Conservation (phyloP, 768 basidiomycete genomes). For the Xanthoconium stramineum region DNA sequence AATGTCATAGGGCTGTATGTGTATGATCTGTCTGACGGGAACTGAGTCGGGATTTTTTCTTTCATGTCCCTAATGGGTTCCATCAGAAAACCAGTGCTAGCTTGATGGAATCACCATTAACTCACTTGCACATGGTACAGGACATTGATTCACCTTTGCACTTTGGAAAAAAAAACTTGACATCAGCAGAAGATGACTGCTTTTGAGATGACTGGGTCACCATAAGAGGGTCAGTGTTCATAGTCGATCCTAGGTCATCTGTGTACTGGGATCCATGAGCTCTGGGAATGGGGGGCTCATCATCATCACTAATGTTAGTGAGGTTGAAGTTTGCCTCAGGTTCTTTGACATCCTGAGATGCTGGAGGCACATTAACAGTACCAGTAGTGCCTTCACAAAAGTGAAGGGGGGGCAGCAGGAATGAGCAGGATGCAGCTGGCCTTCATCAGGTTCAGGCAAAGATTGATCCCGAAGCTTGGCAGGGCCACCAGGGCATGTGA, state of each 20-base stretch:
- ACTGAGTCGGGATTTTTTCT: not conserved
- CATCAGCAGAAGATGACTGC: not conserved
- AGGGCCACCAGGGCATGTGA: too few species aligned
- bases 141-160: not conserved
- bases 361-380: not conserved
- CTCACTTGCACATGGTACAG: not conserved
- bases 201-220: not conserved
- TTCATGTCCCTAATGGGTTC: not conserved
- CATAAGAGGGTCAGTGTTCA: not conserved
- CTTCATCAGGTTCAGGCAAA: too few species aligned
- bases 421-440: not conserved
- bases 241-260: not conserved
- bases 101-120: not conserved
- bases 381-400: too few species aligned
- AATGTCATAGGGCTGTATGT: not conserved
- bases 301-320: not conserved
- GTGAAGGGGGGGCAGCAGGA: too few species aligned
- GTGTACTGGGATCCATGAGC: not conserved
- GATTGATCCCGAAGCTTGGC: too few species aligned
- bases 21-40: not conserved
- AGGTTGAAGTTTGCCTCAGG: not conserved
- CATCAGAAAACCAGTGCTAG: too few species aligned
- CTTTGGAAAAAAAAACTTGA: not conserved
- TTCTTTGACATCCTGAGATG: not conserved
- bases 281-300: not conserved